Base-by-base conservation (phyloP, 208 protist species). In the Trypanosomatidae sp. region DNA sequence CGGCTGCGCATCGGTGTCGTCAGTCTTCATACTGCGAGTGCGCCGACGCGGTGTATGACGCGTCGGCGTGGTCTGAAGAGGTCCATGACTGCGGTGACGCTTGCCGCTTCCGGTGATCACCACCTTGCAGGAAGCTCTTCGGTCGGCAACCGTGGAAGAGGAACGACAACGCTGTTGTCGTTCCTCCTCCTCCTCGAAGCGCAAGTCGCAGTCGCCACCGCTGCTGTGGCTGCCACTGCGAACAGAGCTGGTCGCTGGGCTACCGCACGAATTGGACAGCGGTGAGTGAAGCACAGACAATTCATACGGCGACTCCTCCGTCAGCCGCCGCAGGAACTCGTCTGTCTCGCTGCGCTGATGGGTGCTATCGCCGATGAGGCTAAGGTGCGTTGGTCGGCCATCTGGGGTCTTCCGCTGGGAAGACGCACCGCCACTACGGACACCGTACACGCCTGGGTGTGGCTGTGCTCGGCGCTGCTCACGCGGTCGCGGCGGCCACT, bases 401-500 rank as follows among this genome's bases (percentile, higher is more conserved):
- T 17, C 30, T n/a, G 50, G 10, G n/a, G 3, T 58, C 36, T 66
- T 66, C 49, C 55, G 39, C 50, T 30, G 44, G 22, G 62, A 62
- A 25, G n/a, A 25, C 43, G 33, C 62, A n/a, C 43, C 22, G 30
- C 22, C 60, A 53, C 9, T 50, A 41, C 49, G n/a, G 36, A 19
- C 15, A 22, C n/a, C 66, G 56, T 10, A 22, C 17, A 49, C 28
- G 53, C n/a, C 28, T 28, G 33, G 62, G 53, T 8, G 30, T 12
- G 46, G 50, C 22, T 17, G 22, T 46, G 22, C 25, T 13, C 33
- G 25, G 19, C 44, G 56, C 44, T 13, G 59, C 36, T 67, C 59
- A 68, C 72, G 79, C 30, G 69, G 74, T 15, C 69, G 74, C 49
- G 69, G 73, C 22, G 74, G 79, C 83, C 83, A 88, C 25, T 74